These are phyloP conservation scores for Dothistroma septosporum DNA, from an alignment of 2,329 filamentous ascomycete genomes.

Conservation along the genomic window DNA sequence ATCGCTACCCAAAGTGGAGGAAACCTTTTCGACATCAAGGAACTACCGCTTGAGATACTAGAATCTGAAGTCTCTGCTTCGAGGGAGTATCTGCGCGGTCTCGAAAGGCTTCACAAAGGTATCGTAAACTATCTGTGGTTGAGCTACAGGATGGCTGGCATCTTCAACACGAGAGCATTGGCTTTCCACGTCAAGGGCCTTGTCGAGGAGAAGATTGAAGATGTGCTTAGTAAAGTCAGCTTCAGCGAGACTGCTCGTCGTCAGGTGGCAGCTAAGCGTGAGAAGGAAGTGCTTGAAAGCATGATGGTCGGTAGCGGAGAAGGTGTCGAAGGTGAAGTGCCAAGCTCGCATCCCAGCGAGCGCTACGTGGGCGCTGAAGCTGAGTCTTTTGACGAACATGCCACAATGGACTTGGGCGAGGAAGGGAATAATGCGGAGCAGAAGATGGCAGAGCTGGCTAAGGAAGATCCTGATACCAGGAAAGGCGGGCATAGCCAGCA, in stretches of 20 bases:
- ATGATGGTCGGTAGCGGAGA: conserved; percentile 13
- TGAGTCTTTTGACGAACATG: background rate
- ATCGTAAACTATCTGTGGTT: conserved; percentile 90
- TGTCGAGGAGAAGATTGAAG: conserved; percentile 71
- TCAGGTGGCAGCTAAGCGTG: conserved; percentile 27
- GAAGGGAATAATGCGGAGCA: conserved; percentile 10
- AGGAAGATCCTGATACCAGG: background rate
- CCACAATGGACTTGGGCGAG: background rate
- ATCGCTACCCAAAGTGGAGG: conserved; percentile 66
- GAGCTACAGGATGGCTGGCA: conserved; percentile 77
- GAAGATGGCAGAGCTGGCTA: conserved; percentile 9
- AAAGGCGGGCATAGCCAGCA: background rate
- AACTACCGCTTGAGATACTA: conserved; percentile 68
- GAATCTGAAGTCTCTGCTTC: conserved; percentile 50
- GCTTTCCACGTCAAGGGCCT: conserved; percentile 75
- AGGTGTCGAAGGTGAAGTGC: conserved; percentile 4
- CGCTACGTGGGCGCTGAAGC: conserved; percentile 14
- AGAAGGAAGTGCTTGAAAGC: conserved; percentile 25
- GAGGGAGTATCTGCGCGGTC: conserved; percentile 57
- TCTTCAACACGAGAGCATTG: conserved; percentile 70
- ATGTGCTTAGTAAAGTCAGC: conserved; percentile 57
- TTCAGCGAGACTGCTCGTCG: conserved; percentile 32
- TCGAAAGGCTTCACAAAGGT: conserved; percentile 77
- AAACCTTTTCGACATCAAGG: conserved; percentile 64
- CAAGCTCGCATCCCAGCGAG: background rate